Percentiles rank a stretch among this genome's conserved stretches.
phyloP scores from a whole-genome alignment of 495 filamentous ascomycete genomes.

The Penicillium mononematosum region DNA sequence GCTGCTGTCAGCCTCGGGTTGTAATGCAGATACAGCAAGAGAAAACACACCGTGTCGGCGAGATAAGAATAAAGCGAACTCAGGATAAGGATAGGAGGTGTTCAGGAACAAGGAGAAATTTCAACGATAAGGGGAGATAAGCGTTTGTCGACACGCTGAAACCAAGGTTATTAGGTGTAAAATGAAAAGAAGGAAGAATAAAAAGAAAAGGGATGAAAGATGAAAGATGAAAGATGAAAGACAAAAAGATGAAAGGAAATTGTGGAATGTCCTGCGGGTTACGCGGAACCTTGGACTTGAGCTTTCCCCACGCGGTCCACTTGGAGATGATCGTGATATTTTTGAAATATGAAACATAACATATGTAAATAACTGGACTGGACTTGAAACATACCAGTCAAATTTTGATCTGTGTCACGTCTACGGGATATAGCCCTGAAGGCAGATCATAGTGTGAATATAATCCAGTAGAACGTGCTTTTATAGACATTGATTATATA shows the following conservation, averaged over 20 bases:
- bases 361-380: background rate
- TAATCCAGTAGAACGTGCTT: background rate
- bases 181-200: background rate
- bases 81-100: constrained; percentile 13
- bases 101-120: constrained; percentile 7
- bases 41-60: background rate
- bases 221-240: too few relatives aligned
- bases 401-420: too few relatives aligned
- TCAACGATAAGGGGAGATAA: constrained; percentile 13
- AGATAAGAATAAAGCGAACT: constrained; percentile 8
- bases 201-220: background rate
- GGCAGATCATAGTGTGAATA: background rate
- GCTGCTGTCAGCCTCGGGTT: background rate
- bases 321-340: background rate
- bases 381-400: background rate
- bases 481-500: constrained; percentile 16
- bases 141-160: constrained; percentile 7
- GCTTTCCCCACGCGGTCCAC: constrained; percentile 25
- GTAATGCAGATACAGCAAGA: background rate
- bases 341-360: background rate
- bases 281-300: constrained; percentile 24
- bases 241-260: background rate
- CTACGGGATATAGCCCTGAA: too few relatives aligned
- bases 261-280: constrained; percentile 20
- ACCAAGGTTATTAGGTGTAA: background rate